These are phyloP conservation scores for Casuarina cunninghamiana DNA, from an alignment of 306 rosid species.

Conservation along the genomic window DNA sequence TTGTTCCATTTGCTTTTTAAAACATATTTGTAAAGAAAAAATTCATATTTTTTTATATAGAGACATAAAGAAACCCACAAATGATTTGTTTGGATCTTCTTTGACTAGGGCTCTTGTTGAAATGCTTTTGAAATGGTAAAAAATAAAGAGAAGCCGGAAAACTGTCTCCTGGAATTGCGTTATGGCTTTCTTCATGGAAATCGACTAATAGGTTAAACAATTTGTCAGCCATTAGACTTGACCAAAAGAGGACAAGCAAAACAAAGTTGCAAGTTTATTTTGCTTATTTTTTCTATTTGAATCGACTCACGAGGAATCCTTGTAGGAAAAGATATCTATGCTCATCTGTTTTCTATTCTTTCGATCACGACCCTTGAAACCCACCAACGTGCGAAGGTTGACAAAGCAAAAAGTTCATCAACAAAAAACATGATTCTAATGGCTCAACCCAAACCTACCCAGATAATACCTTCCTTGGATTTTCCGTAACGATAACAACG, in stretches of 20 bases:
- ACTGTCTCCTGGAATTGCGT: too few relatives aligned
- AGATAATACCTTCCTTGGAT: conserved; percentile 5
- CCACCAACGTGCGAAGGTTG: not conserved
- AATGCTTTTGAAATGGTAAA: not conserved
- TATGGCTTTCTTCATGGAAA: not conserved
- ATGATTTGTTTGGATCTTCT: too few relatives aligned
- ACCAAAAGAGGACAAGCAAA: too few relatives aligned
- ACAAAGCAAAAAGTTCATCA: not conserved
- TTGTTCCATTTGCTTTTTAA: too few relatives aligned
- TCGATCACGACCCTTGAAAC: not conserved
- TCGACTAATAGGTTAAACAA: not conserved
- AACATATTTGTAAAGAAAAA: too few relatives aligned
- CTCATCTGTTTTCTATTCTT: not conserved
- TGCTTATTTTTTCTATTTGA: not conserved
- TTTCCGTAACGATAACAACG: not conserved
- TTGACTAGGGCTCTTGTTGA: not conserved
- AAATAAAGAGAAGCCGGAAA: too few relatives aligned
- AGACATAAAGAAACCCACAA: too few relatives aligned
- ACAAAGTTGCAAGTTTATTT: too few relatives aligned
- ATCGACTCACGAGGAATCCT: too few relatives aligned
- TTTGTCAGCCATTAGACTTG: not conserved
- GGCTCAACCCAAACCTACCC: not conserved
- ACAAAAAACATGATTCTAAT: not conserved
- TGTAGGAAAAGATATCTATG: too few relatives aligned
- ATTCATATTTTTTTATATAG: too few relatives aligned